Percentiles rank a stretch among this genome's conserved stretches.
Conservation (phyloP, 176 grass and related monocot genomes). For the Carex parvula region DNA sequence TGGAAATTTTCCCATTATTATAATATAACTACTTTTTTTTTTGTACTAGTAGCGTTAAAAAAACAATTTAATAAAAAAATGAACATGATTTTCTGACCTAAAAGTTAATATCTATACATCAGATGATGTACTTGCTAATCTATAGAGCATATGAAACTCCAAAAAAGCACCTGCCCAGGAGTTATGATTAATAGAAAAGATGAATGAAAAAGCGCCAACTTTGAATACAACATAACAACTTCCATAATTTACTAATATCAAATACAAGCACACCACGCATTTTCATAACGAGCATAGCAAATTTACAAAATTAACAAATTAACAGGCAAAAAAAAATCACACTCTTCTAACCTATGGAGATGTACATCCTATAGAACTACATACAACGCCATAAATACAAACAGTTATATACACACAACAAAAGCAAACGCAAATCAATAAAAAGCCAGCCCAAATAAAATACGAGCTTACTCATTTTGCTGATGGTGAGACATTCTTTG, state of each 20-base stretch:
- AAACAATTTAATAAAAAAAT: too few species aligned
- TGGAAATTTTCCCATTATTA: too few species aligned
- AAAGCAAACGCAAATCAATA: constrained; percentile 38
- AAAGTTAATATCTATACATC: background rate
- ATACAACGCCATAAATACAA: constrained; percentile 21
- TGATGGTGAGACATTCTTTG: constrained; percentile 45
- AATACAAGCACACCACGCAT: constrained; percentile 2
- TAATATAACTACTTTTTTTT: too few species aligned
- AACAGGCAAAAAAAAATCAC: background rate
- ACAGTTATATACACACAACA: constrained; percentile 28
- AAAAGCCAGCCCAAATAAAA: constrained; percentile 30
- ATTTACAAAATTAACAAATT: constrained; percentile 21
- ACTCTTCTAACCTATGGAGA: constrained; percentile 23
- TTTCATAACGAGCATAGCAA: constrained; percentile 1
- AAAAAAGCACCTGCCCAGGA: background rate
- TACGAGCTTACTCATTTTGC: constrained; percentile 38
- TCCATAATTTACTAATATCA: background rate
- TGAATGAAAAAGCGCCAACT: background rate
- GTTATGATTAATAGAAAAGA: too few species aligned
- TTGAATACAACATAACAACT: background rate
- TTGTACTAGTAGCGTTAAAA: too few species aligned
- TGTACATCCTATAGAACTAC: constrained; percentile 23
- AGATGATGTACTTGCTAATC: background rate
- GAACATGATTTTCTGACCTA: background rate
- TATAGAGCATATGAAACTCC: background rate